phyloP scores from a whole-genome alignment of 805 yeast genomes.

The Spathaspora girioi region DNA sequence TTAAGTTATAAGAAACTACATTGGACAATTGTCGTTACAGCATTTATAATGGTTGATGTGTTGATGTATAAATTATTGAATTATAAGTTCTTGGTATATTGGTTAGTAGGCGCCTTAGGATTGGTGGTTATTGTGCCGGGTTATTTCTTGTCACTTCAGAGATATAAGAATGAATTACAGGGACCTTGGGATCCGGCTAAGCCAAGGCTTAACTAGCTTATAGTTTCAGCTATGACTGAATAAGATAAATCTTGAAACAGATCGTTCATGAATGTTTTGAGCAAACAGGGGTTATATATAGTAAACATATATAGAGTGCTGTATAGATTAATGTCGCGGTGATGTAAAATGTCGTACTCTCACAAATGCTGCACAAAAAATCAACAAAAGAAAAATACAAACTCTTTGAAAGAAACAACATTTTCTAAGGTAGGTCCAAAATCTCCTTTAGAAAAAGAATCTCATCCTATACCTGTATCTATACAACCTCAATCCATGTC shows the following conservation, averaged over 20 bases:
- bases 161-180: constrained; percentile 78
- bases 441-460: too few species aligned
- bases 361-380: not conserved
- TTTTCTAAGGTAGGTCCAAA: too few species aligned
- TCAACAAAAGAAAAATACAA: not conserved
- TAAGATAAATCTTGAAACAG: too few species aligned
- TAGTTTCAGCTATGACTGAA: too few species aligned
- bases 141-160: constrained; percentile 67
- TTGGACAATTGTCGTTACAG: not conserved
- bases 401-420: not conserved
- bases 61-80: constrained; percentile 26
- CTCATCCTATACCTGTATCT: too few species aligned
- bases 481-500: not conserved
- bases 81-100: constrained; percentile 34
- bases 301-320: too few species aligned
- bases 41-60: constrained; percentile 16
- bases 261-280: too few species aligned
- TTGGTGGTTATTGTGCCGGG: constrained; percentile 61
- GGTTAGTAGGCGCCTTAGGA: constrained; percentile 47
- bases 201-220: constrained; percentile 44
- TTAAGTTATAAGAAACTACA: constrained; percentile 23
- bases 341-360: not conserved
- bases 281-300: too few species aligned
- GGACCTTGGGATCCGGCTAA: constrained; percentile 94
- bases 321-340: not conserved